phyloP scores from a whole-genome alignment of 345 rosid species.

The Garcia nutans region DNA sequence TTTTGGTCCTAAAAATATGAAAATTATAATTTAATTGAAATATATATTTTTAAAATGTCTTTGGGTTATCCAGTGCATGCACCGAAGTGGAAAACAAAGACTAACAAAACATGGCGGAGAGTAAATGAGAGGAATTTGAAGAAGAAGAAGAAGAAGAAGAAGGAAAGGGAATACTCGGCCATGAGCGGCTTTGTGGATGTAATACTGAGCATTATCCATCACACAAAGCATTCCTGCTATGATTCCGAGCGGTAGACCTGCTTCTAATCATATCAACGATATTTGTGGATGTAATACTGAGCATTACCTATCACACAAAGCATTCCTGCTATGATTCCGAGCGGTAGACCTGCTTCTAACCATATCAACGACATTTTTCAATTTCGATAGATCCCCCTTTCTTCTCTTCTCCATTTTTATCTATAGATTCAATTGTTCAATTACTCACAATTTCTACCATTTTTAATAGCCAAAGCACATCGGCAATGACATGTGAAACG shows the following conservation, averaged over 20 bases:
- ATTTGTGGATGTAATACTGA: slow-evolving; percentile 78
- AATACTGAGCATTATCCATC: slow-evolving; percentile 84
- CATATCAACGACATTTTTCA: too few relatives aligned
- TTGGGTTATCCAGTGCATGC: neutral
- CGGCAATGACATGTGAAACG: slow-evolving; percentile 90
- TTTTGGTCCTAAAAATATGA: too few relatives aligned
- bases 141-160: neutral
- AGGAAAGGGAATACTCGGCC: slow-evolving; percentile 60
- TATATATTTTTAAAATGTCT: too few relatives aligned
- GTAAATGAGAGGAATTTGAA: neutral
- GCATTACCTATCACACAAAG: slow-evolving; percentile 84
- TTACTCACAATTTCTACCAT: slow-evolving; percentile 2
- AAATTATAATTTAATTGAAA: too few relatives aligned
- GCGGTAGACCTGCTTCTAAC: too few relatives aligned
- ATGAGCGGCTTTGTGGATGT: slow-evolving; percentile 82
- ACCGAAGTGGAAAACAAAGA: neutral
- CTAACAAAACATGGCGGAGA: too few relatives aligned
- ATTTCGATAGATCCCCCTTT: too few relatives aligned
- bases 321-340: slow-evolving; percentile 84
- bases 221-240: slow-evolving; percentile 89
- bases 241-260: slow-evolving; percentile 69
- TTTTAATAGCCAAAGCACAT: slow-evolving; percentile 76
- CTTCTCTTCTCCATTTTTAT: slow-evolving; percentile 13
- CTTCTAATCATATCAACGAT: slow-evolving; percentile 91
- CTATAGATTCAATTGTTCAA: slow-evolving; percentile 13